Evolutionary conservation across 306 rosid species (phyloP).

Genomic region (Sophora flavescens): DNA sequence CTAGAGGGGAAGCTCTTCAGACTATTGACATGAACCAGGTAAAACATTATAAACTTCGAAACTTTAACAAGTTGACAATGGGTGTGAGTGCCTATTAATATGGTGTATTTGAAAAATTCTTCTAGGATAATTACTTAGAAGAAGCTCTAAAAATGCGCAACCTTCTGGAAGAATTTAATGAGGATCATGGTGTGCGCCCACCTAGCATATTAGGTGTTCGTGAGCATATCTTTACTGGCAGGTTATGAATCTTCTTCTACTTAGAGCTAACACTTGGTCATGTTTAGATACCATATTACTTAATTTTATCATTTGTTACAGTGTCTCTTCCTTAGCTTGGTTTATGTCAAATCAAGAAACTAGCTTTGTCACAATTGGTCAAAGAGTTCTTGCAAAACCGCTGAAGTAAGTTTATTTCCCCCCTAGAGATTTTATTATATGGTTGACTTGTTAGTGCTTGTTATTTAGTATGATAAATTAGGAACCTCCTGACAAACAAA

Average conservation of each 20-base stretch:
- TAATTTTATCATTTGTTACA: constrained; percentile 52
- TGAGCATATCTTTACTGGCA: constrained; percentile 96
- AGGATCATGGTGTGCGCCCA: constrained; percentile 92
- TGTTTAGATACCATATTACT: constrained; percentile 23
- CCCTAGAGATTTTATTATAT: constrained; percentile 20
- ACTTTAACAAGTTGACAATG: constrained; percentile 35
- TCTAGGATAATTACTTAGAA: constrained; percentile 94
- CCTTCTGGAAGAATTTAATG: constrained; percentile 92
- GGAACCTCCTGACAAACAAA: constrained; percentile 6
- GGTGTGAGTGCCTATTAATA: constrained; percentile 43
- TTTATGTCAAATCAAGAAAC: constrained; percentile 99
- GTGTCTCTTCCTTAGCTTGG: constrained; percentile 99
- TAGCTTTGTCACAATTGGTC: constrained; percentile 96
- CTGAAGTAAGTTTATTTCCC: constrained; percentile 70
- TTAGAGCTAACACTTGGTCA: constrained; percentile 27
- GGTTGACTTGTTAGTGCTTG: not conserved
- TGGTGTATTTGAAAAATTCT: constrained; percentile 41
- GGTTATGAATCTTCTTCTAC: constrained; percentile 59
- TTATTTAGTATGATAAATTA: constrained; percentile 26
- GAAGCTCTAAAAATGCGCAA: constrained; percentile 98
- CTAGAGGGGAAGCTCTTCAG: constrained; percentile 98
- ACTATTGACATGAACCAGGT: constrained; percentile 99
- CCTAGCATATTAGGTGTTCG: constrained; percentile 96
- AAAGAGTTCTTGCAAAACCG: constrained; percentile 96
- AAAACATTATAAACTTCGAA: constrained; percentile 40